A percentile compares a stretch with the other conserved stretches of the same genome.
phyloP scores from a whole-genome alignment of 371 early-diverging fungal genomes.

The Mucor racemosus region DNA sequence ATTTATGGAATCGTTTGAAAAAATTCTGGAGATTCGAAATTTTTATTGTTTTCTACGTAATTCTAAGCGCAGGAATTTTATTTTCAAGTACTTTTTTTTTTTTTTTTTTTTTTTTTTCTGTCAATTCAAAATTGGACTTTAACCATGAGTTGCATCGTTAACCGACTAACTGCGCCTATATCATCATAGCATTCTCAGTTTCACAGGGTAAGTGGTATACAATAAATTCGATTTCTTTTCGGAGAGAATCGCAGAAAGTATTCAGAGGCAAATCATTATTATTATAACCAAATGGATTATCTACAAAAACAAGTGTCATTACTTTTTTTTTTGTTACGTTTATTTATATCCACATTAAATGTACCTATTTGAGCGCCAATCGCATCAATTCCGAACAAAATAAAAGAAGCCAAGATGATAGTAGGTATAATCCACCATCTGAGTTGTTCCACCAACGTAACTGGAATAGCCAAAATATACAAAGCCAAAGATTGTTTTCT shows the following conservation, averaged over 20 bases:
- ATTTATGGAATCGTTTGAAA: too few species aligned
- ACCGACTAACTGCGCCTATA: not conserved
- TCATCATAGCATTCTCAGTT: constrained; percentile 29
- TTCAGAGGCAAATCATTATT: constrained; percentile 55
- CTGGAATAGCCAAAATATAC: constrained; percentile 72
- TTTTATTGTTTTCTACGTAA: too few species aligned
- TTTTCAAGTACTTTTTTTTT: too few species aligned
- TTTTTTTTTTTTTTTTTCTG: too few species aligned
- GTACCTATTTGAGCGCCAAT: constrained; percentile 57
- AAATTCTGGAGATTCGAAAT: too few species aligned
- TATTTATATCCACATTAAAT: not conserved
- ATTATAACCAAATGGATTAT: constrained; percentile 56
- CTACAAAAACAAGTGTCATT: constrained; percentile 46
- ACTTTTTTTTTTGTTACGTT: constrained; percentile 16
- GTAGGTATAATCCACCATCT: constrained; percentile 67
- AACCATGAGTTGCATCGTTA: not conserved
- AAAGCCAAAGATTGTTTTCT: constrained; percentile 71
- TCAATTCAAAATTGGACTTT: too few species aligned
- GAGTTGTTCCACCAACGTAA: constrained; percentile 63
- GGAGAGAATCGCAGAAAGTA: constrained; percentile 43
- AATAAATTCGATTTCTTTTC: constrained; percentile 50
- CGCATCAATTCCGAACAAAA: constrained; percentile 75
- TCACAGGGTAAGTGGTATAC: constrained; percentile 51
- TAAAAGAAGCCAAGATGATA: constrained; percentile 66
- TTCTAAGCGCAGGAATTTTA: too few species aligned